These are phyloP conservation scores for Ogataea paraovalis DNA, from an alignment of 805 yeast genomes.

Conservation along the genomic window DNA sequence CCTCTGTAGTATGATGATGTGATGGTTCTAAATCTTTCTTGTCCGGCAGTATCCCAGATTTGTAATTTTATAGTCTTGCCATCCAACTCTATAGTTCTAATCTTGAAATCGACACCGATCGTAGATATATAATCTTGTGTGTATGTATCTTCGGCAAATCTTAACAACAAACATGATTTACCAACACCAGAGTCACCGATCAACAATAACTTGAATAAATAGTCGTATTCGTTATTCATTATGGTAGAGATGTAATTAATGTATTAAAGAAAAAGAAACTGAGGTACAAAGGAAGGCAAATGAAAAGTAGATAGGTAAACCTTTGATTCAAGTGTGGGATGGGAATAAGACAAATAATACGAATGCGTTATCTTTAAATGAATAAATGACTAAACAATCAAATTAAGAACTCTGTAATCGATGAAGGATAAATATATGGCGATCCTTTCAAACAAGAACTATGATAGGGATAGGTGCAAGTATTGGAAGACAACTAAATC, in stretches of 20 bases:
- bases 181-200: slow-evolving; percentile 99
- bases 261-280: background rate
- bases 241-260: background rate
- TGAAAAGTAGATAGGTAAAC: background rate
- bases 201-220: slow-evolving; percentile 86
- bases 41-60: slow-evolving; percentile 99
- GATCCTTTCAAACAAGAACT: background rate
- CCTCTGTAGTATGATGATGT: slow-evolving; percentile 98
- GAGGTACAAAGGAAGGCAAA: too few relatives aligned
- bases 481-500: background rate
- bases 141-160: slow-evolving; percentile 97
- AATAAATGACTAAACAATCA: background rate
- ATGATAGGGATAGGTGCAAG: background rate
- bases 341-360: background rate
- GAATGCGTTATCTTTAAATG: background rate
- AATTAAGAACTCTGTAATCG: background rate
- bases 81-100: slow-evolving; percentile 86
- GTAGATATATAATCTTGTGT: slow-evolving; percentile 96
- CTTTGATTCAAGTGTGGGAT: background rate
- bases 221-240: slow-evolving; percentile 96
- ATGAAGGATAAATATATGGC: background rate
- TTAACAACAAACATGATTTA: slow-evolving; percentile 87
- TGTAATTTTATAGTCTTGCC: slow-evolving; percentile 97
- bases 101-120: slow-evolving; percentile 93
- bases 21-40: slow-evolving; percentile 96